A percentile compares a stretch with the other conserved stretches of the same genome.
Evolutionary conservation across 441 rosid species (phyloP).

Genomic region (Populus hybrid): DNA sequence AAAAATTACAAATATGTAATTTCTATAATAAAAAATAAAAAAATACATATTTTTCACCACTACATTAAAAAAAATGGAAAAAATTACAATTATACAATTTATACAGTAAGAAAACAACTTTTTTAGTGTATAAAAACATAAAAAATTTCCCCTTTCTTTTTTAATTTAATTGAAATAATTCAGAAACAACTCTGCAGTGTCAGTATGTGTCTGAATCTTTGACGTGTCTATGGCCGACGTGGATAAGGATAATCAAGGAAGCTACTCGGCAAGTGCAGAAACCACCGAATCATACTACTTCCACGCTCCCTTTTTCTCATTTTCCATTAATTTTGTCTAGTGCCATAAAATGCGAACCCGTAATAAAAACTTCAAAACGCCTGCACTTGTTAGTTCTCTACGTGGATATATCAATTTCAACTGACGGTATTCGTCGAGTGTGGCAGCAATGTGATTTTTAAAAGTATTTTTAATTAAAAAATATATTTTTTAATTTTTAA

Average conservation of each 20-base stretch:
- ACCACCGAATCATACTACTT: background rate
- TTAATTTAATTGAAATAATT: no score
- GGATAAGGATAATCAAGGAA: constrained; percentile 26
- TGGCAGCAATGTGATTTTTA: background rate
- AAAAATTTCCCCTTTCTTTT: no score
- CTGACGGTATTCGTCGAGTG: constrained; percentile 5
- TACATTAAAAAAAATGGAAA: no score
- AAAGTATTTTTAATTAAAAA: no score
- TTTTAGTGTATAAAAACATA: no score
- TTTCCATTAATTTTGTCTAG: no score
- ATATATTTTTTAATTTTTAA: no score
- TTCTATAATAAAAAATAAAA: no score
- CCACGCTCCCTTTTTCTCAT: background rate
- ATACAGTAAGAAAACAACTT: no score
- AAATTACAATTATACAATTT: no score
- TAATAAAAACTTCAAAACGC: background rate
- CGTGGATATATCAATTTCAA: background rate
- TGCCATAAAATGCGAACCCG: background rate
- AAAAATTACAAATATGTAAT: no score
- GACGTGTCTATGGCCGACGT: constrained; percentile 10
- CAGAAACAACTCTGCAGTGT: background rate
- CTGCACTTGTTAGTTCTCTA: background rate
- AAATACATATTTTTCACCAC: no score
- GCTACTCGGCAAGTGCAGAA: constrained; percentile 16
- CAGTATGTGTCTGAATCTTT: background rate